Percentiles rank a stretch among this genome's conserved stretches.
These are phyloP conservation scores for Nicotiana otophora DNA, from an alignment of 257 asterid genomes.

Conservation along the genomic window DNA sequence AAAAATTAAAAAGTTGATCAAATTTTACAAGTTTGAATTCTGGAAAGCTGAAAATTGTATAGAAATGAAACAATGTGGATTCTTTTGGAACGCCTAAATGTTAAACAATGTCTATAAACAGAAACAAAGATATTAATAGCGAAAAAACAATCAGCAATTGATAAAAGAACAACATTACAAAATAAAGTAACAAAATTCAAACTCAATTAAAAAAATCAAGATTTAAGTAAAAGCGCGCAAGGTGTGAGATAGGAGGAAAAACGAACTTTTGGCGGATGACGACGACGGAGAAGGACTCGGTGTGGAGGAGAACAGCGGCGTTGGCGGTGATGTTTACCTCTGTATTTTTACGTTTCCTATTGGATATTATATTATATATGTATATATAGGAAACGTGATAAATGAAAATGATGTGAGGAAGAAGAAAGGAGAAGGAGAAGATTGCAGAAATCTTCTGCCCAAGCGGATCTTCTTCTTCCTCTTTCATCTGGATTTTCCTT, in stretches of 20 bases:
- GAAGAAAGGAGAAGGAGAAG: too few relatives aligned
- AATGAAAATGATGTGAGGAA: too few relatives aligned
- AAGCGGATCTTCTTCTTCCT: too few relatives aligned
- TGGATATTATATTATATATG: too few relatives aligned
- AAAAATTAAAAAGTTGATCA: neutral
- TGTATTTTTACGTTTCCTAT: too few relatives aligned
- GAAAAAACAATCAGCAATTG: neutral
- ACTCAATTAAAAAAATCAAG: neutral
- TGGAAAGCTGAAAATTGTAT: neutral
- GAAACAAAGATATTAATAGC: neutral
- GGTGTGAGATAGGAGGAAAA: neutral
- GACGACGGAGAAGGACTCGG: neutral
- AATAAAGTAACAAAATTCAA: neutral
- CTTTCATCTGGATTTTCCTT: too few relatives aligned
- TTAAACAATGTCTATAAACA: neutral
- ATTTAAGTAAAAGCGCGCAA: neutral
- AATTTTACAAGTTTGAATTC: neutral
- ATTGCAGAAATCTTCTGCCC: too few relatives aligned
- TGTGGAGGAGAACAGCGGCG: neutral
- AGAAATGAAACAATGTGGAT: neutral
- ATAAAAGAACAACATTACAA: neutral
- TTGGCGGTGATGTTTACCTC: neutral
- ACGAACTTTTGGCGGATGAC: neutral
- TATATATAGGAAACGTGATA: too few relatives aligned
- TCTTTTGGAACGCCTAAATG: neutral